A percentile compares a stretch with the other conserved stretches of the same genome.
These are phyloP conservation scores for Paramecium biaurelia DNA, from an alignment of 73 alveolate genomes.

Conservation along the genomic window DNA sequence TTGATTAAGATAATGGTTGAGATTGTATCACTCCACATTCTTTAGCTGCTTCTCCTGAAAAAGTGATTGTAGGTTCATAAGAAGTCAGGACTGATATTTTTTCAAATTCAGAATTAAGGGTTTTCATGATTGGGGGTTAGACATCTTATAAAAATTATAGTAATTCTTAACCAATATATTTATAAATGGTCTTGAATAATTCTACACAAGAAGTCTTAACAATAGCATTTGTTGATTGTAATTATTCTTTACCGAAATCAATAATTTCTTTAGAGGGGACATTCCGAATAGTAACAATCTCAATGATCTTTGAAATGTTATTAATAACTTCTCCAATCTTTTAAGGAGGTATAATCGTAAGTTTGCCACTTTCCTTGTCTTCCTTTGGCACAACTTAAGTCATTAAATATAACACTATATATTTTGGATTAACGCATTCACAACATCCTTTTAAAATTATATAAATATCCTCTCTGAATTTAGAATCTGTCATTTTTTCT, in stretches of 20 bases:
- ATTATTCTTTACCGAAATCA: slow-evolving; percentile 53
- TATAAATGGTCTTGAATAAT: slow-evolving; percentile 36
- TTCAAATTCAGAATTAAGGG: slow-evolving; percentile 36
- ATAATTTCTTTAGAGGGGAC: slow-evolving; percentile 38
- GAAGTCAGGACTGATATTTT: not conserved
- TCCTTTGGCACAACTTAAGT: not conserved
- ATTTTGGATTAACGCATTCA: slow-evolving; percentile 49
- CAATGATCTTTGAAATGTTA: slow-evolving; percentile 17
- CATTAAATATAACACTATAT: not conserved
- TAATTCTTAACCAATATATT: slow-evolving; percentile 49
- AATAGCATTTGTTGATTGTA: slow-evolving; percentile 24
- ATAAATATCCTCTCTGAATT: slow-evolving; percentile 38
- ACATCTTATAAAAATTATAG: slow-evolving; percentile 26
- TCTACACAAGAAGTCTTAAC: slow-evolving; percentile 42
- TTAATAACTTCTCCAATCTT: slow-evolving; percentile 12
- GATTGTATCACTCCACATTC: not conserved
- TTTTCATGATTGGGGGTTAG: slow-evolving; percentile 19
- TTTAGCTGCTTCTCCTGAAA: slow-evolving; percentile 58
- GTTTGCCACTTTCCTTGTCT: slow-evolving; percentile 19
- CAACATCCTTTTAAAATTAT: slow-evolving; percentile 51
- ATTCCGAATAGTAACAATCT: slow-evolving; percentile 24
- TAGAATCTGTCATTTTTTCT: slow-evolving; percentile 46
- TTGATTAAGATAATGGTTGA: not conserved
- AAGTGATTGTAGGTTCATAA: slow-evolving; percentile 23
- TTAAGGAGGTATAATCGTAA: slow-evolving; percentile 41